phyloP scores from a whole-genome alignment of 202 grass and related monocot species.

The Cymbopogon flexuosus region DNA sequence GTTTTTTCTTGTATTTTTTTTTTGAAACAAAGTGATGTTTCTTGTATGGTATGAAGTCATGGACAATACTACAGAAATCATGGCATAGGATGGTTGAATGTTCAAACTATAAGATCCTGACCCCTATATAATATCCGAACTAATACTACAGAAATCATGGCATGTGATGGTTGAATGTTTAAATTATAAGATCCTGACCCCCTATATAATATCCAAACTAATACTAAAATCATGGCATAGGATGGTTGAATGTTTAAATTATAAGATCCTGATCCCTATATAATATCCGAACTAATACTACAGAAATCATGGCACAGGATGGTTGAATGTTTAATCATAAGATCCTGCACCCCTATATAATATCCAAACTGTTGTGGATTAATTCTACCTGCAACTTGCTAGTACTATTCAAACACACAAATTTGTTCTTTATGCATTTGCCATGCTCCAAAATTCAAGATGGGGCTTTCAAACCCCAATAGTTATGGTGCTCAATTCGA shows the following conservation, averaged over 20 bases:
- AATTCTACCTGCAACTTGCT: neutral
- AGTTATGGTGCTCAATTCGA: neutral
- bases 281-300: neutral
- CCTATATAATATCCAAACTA: neutral
- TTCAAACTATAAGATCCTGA: neutral
- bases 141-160: too few species aligned
- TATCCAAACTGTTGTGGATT: neutral
- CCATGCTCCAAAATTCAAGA: neutral
- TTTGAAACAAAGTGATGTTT: neutral
- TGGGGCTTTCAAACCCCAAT: neutral
- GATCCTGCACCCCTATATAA: neutral
- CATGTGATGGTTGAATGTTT: too few species aligned
- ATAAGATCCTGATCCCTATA: too few species aligned
- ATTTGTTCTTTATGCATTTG: neutral
- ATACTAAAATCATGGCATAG: too few species aligned
- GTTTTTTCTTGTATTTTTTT: neutral
- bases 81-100: neutral
- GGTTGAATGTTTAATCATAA: neutral
- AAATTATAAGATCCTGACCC: too few species aligned
- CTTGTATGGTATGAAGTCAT: slow-evolving; percentile 3
- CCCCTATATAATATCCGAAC: neutral
- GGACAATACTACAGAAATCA: neutral
- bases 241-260: too few species aligned
- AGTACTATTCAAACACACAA: slow-evolving; percentile 17
- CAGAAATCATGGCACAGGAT: neutral